These are phyloP conservation scores for Exophiala sp. DNA, from an alignment of 2,329 filamentous ascomycete genomes.

Conservation along the genomic window DNA sequence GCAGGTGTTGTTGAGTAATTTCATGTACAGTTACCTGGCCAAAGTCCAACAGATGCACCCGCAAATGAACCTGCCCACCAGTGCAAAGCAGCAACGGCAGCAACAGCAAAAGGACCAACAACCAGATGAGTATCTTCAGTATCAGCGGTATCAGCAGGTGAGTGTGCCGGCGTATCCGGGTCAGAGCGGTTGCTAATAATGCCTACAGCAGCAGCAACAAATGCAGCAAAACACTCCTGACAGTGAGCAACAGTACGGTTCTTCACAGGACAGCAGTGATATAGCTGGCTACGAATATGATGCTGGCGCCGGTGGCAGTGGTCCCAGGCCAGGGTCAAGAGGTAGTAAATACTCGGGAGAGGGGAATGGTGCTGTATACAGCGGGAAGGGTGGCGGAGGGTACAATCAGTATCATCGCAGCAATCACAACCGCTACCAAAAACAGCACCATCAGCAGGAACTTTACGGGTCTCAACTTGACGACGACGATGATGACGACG, in stretches of 20 bases:
- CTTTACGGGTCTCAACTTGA: constrained; percentile 40
- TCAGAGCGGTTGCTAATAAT: constrained; percentile 8
- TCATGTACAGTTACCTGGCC: constrained; percentile 98
- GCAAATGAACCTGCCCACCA: constrained; percentile 83
- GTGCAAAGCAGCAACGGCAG: constrained; percentile 59
- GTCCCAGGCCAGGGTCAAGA: constrained; percentile 36
- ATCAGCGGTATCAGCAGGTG: constrained; percentile 45
- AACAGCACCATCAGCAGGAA: constrained; percentile 33
- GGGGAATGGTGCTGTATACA: constrained; percentile 34
- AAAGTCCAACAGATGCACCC: constrained; percentile 99
- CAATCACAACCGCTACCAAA: constrained; percentile 16
- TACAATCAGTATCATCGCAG: constrained; percentile 25
- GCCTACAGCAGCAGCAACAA: constrained; percentile 26
- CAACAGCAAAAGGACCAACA: constrained; percentile 32
- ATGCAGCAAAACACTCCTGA: constrained; percentile 30
- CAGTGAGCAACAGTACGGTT: constrained; percentile 11
- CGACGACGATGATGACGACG: constrained; percentile 44
- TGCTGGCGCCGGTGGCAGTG: constrained; percentile 36
- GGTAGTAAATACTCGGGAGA: constrained; percentile 38
- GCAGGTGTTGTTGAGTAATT: constrained; percentile 94
- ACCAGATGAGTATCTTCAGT: constrained; percentile 41
- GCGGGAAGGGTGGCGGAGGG: constrained; percentile 22
- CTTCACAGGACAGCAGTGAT: constrained; percentile 38
- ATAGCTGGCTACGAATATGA: constrained; percentile 46
- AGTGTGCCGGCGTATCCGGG: constrained; percentile 19